Conservation (phyloP, 2,329 filamentous ascomycete genomes). For the Fusarium protoensiforme region DNA sequence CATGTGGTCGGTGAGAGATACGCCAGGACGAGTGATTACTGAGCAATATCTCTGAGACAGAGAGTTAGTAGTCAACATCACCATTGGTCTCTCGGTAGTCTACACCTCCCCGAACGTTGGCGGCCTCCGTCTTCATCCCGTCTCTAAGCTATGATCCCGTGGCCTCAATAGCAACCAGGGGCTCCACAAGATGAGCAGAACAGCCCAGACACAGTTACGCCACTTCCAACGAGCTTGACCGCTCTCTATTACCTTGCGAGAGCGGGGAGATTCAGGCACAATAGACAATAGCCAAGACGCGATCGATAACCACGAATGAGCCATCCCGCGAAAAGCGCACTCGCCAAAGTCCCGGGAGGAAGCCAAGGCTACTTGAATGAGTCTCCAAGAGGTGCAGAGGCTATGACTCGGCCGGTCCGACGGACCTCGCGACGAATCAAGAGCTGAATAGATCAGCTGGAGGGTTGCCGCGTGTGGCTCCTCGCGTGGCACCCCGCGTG, state of each 20-base stretch:
- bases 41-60: background rate
- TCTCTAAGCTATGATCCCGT: background rate
- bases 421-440: background rate
- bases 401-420: background rate
- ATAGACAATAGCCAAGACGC: background rate
- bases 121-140: background rate
- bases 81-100: background rate
- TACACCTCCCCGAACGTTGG: background rate
- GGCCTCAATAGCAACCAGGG: background rate
- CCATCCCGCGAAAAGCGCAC: background rate
- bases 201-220: background rate
- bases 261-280: background rate
- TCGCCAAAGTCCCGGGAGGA: background rate
- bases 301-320: background rate
- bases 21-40: background rate
- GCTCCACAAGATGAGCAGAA: background rate
- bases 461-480: background rate
- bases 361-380: background rate
- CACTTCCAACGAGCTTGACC: background rate
- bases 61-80: background rate
- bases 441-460: background rate
- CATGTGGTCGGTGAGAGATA: background rate
- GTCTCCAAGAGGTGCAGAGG: background rate
- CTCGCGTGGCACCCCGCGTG: background rate
- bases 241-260: background rate